These are phyloP conservation scores for Xerocomellus amylosporus DNA, from an alignment of 768 basidiomycete genomes.

Conservation along the genomic window DNA sequence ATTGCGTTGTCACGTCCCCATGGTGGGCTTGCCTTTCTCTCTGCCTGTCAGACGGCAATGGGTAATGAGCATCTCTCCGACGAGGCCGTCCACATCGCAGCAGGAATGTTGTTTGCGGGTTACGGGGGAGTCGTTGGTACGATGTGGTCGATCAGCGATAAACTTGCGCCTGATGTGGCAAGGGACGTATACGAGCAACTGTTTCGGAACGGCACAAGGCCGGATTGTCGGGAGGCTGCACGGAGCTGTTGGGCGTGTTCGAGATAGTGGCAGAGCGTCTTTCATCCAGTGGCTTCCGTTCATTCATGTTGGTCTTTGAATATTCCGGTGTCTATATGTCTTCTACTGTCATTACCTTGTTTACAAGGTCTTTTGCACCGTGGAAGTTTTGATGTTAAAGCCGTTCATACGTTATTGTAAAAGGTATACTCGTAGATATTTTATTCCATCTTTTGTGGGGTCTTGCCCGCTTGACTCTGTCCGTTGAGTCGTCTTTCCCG, in stretches of 20 bases:
- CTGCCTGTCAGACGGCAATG: slow-evolving; percentile 38
- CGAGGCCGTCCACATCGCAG: too few relatives aligned
- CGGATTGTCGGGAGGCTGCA: neutral
- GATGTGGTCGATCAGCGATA: slow-evolving; percentile 43
- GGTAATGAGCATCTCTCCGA: too few relatives aligned
- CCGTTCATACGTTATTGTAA: too few relatives aligned
- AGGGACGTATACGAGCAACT: neutral
- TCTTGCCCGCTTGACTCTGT: neutral
- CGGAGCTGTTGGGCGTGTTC: neutral
- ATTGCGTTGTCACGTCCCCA: slow-evolving; percentile 3
- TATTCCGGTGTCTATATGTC: too few relatives aligned
- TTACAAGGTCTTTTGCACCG: too few relatives aligned
- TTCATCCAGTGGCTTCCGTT: too few relatives aligned
- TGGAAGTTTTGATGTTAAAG: too few relatives aligned
- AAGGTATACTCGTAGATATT: neutral
- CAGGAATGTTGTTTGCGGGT: slow-evolving; percentile 37
- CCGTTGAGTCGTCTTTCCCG: slow-evolving; percentile 39
- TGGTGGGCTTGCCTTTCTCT: slow-evolving; percentile 40
- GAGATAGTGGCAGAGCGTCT: too few relatives aligned
- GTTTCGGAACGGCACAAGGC: neutral
- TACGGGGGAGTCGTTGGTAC: slow-evolving; percentile 37
- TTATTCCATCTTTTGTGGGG: slow-evolving; percentile 1
- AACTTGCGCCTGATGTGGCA: neutral
- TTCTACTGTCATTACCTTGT: too few relatives aligned
- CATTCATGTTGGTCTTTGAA: too few relatives aligned